These are phyloP conservation scores for Colletotrichum sp. DNA, from an alignment of 2,329 filamentous ascomycete species.

Conservation along the genomic window DNA sequence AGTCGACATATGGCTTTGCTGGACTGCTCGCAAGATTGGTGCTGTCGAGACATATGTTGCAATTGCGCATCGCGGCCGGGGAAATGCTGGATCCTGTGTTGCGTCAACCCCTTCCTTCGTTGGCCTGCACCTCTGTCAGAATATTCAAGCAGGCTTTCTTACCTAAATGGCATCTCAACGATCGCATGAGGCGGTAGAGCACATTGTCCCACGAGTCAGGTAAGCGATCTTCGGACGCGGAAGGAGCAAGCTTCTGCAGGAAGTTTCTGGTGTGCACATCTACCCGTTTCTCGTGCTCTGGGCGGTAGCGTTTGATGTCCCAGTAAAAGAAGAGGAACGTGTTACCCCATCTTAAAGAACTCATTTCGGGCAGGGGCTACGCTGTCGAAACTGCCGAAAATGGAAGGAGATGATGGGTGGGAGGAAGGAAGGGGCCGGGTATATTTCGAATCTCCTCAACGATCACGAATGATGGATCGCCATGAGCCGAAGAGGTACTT, in stretches of 20 bases:
- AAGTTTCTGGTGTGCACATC: background rate
- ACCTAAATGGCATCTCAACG: background rate
- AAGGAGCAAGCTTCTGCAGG: background rate
- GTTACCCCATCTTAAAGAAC: rapidly evolving
- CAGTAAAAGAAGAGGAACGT: background rate
- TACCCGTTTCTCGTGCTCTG: background rate
- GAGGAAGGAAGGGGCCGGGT: background rate
- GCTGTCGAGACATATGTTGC: background rate
- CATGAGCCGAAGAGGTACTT: background rate
- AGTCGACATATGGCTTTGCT: background rate
- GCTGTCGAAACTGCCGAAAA: too few relatives aligned
- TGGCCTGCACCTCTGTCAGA: background rate
- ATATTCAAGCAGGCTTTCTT: rapidly evolving
- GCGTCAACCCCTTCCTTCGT: background rate
- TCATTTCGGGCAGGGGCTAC: background rate
- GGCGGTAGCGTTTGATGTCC: background rate
- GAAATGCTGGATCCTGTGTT: background rate
- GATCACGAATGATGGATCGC: background rate
- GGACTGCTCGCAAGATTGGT: background rate
- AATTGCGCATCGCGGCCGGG: background rate
- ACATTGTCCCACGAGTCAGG: background rate
- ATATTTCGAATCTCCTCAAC: too few relatives aligned
- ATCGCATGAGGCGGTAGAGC: background rate
- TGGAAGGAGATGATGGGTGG: too few relatives aligned
- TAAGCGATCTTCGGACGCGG: background rate